A percentile compares a stretch with the other conserved stretches of the same genome.
These are phyloP conservation scores for Acanthamoeba triangularis DNA, from an alignment of 208 protist species.

Conservation along the genomic window DNA sequence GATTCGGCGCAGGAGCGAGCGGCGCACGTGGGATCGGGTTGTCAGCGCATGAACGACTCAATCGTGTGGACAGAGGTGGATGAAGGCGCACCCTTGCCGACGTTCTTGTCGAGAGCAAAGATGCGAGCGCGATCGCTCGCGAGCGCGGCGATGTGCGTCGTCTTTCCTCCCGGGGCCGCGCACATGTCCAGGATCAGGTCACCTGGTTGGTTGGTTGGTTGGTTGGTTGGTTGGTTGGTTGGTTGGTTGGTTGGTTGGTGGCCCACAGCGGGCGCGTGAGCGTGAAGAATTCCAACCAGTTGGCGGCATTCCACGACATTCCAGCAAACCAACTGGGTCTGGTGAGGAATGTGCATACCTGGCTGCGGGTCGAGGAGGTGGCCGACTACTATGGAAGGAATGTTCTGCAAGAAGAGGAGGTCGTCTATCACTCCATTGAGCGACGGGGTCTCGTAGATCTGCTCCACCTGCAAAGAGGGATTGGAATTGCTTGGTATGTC, in stretches of 20 bases:
- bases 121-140: slow-evolving; percentile 46
- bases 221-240: no score
- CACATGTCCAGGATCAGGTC: slow-evolving; percentile 80
- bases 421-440: slow-evolving; percentile 71
- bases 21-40: no score
- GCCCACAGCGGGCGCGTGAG: no score
- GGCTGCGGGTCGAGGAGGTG: slow-evolving; percentile 63
- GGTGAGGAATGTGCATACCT: slow-evolving; percentile 46
- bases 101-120: slow-evolving; percentile 27
- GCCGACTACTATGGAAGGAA: slow-evolving; percentile 68
- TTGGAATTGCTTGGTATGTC: background rate
- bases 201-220: background rate
- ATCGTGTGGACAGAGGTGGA: background rate
- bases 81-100: background rate
- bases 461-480: slow-evolving; percentile 27
- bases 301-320: no score
- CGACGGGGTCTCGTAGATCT: slow-evolving; percentile 64
- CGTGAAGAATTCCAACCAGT: no score
- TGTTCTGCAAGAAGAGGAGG: slow-evolving; percentile 75
- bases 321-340: background rate
- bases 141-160: slow-evolving; percentile 80
- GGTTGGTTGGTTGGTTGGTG: no score
- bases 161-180: slow-evolving; percentile 84
- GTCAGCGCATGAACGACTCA: no score
- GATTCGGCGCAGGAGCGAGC: no score